Conservation (phyloP, 768 basidiomycete species). For the Pulveroboletus sp. region DNA sequence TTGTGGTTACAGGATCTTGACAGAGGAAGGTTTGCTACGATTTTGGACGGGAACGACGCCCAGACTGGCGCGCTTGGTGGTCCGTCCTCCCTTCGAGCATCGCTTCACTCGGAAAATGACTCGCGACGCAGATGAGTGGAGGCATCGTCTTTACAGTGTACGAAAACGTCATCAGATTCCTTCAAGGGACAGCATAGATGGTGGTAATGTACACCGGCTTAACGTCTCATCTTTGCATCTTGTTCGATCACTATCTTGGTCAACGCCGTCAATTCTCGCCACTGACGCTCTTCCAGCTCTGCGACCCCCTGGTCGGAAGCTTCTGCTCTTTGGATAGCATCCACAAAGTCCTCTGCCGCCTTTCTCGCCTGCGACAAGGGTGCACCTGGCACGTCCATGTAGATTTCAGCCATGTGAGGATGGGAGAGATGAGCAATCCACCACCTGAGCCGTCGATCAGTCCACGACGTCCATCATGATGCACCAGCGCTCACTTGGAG, state of each 20-base stretch:
- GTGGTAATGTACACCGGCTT: not conserved
- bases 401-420: slow-evolving; percentile 15
- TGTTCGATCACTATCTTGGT: slow-evolving; percentile 14
- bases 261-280: slow-evolving; percentile 18
- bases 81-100: slow-evolving; percentile 38
- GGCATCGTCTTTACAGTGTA: slow-evolving; percentile 93
- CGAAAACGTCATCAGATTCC: slow-evolving; percentile 68
- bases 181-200: slow-evolving; percentile 29
- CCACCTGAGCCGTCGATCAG: slow-evolving; percentile 10
- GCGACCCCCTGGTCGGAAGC: slow-evolving; percentile 6
- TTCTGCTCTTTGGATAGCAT: slow-evolving; percentile 9
- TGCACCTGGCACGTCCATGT: slow-evolving; percentile 2
- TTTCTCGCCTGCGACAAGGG: slow-evolving; percentile 8
- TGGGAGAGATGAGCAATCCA: slow-evolving; percentile 17
- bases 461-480: no score
- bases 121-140: slow-evolving; percentile 67
- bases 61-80: slow-evolving; percentile 76
- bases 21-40: slow-evolving; percentile 84
- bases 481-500: slow-evolving; percentile 6
- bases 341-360: slow-evolving; percentile 11
- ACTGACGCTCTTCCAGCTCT: slow-evolving; percentile 19
- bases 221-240: not conserved
- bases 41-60: slow-evolving; percentile 99
- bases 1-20: slow-evolving; percentile 91
- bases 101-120: not conserved